Base-by-base conservation (phyloP, 1,284 basidiomycete species). In the Cystobasidium sp. region DNA sequence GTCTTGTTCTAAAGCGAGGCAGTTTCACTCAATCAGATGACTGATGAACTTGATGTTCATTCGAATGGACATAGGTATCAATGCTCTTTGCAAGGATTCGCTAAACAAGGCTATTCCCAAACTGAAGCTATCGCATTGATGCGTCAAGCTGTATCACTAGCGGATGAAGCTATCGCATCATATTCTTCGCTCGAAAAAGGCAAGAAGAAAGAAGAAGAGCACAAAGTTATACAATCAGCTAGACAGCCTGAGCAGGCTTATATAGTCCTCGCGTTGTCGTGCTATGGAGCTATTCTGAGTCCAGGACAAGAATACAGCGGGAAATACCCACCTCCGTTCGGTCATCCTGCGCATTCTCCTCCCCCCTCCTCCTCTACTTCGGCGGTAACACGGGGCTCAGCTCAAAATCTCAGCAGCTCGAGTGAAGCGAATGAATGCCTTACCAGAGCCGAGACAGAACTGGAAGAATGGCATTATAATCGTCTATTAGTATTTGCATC, bases 401-500 rank as follows among this genome's bases (percentile, higher is more conserved):
- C 20, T 20, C 20, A 14, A n/a, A 20, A 44, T 56, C 1, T 31
- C 31, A 31, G 31, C 31, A 31, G 31, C 31, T 31, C 31, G 31
- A 31, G 31, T 37, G 43, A 22, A 20, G 58, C 64, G 31, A 55
- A 51, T 1, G 16, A 31, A 1, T 63, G 69, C 37, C 10, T 37
- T 41, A 8, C 14, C 6, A 39, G 44, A n/a, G 44, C 69, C 31
- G 47, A 37, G 24, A 10, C 69, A 3, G 44, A 46, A 14, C 31
- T 75, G 6, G 39, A 43, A 39, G 65, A 52, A 2, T 77, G 75
- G 56, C 76, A 77, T 37, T 61, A 53, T 47, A 84, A 86, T 69
- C 85, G 91, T 10, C 84, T 93, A 49, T 77, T 82, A 44, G 83
- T 87, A 0, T 90, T 88, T 78, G 84, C 87, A 0, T 78, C 80